phyloP scores from a whole-genome alignment of 371 early-diverging fungal species.

The Lichtheimia ornata region DNA sequence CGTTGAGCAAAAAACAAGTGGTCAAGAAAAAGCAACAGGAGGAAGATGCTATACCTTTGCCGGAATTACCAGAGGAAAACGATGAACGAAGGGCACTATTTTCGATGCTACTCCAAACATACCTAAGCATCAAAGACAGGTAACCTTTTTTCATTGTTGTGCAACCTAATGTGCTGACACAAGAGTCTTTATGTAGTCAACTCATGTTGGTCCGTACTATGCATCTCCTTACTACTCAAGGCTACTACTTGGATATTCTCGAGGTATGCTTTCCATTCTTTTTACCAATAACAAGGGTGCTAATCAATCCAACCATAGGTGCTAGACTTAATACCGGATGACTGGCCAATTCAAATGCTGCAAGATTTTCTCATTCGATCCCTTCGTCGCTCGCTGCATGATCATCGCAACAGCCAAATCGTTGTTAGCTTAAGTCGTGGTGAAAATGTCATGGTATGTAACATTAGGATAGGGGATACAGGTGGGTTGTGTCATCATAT shows the following conservation, averaged over 20 bases:
- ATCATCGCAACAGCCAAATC: conserved; percentile 56
- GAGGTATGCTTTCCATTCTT: conserved; percentile 34
- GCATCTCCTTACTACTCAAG: conserved; percentile 63
- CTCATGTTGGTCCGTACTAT: conserved; percentile 50
- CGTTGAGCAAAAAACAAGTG: conserved; percentile 16
- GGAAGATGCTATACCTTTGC: conserved; percentile 4
- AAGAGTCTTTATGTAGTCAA: conserved; percentile 24
- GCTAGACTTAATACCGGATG: conserved; percentile 58
- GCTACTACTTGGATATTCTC: conserved; percentile 58
- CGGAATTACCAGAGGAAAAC: conserved; percentile 4
- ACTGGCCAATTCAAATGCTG: conserved; percentile 65
- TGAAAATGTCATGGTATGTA: conserved; percentile 60
- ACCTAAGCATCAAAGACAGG: conserved; percentile 38
- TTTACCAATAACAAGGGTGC: not conserved
- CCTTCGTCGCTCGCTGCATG: conserved; percentile 53
- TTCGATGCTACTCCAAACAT: conserved; percentile 41
- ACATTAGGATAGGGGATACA: not conserved
- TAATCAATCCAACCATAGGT: conserved; percentile 40
- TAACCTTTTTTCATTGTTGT: conserved; percentile 12
- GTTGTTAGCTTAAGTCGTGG: conserved; percentile 60
- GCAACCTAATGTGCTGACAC: too few species aligned
- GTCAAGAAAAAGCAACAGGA: conserved; percentile 2
- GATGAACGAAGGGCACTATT: conserved; percentile 36
- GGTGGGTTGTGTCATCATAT: not conserved
- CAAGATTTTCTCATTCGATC: conserved; percentile 58